A percentile compares a stretch with the other conserved stretches of the same genome.
Evolutionary conservation across 148 eudicot species (phyloP).

Genomic region (Rhododendron griersonianum): DNA sequence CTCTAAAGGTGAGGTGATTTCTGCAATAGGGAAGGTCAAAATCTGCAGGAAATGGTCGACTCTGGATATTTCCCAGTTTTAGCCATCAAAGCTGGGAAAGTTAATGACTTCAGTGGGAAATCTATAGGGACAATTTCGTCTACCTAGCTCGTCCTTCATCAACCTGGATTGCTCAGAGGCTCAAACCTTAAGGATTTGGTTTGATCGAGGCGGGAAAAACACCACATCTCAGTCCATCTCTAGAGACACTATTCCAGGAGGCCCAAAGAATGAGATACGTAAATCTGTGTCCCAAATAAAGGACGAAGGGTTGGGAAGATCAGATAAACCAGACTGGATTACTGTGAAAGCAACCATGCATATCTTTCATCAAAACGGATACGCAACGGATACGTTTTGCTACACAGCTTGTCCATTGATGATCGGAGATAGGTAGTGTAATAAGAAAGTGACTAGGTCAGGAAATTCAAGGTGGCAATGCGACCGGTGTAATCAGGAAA

Average conservation of each 20-base stretch:
- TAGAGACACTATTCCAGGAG: conserved; percentile 58
- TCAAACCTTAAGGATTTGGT: conserved; percentile 55
- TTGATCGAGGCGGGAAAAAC: conserved; percentile 64
- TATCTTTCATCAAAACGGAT: too few relatives aligned
- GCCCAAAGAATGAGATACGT: conserved; percentile 60
- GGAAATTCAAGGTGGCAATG: too few relatives aligned
- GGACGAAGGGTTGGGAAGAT: conserved; percentile 86
- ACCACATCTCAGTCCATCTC: conserved; percentile 65
- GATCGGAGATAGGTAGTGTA: too few relatives aligned
- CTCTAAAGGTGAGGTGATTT: conserved; percentile 95
- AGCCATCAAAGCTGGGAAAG: conserved; percentile 94
- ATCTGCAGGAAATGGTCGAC: conserved; percentile 68
- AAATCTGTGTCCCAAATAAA: conserved; percentile 75
- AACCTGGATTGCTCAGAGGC: conserved; percentile 89
- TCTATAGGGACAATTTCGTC: conserved; percentile 77
- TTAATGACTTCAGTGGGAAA: conserved; percentile 65
- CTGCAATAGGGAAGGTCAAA: conserved; percentile 89
- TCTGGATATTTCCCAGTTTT: conserved; percentile 67
- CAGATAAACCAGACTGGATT: conserved; percentile 87
- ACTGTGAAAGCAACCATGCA: conserved; percentile 55
- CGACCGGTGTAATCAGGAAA: too few relatives aligned
- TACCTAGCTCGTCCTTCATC: too few relatives aligned
- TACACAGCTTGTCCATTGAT: too few relatives aligned
- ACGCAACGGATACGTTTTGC: too few relatives aligned
- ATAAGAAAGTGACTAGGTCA: too few relatives aligned